Evolutionary conservation across 2,329 filamentous ascomycete species (phyloP), one percentile per base, ranked within the genome.

Genomic region (Xylogone sp.): DNA sequence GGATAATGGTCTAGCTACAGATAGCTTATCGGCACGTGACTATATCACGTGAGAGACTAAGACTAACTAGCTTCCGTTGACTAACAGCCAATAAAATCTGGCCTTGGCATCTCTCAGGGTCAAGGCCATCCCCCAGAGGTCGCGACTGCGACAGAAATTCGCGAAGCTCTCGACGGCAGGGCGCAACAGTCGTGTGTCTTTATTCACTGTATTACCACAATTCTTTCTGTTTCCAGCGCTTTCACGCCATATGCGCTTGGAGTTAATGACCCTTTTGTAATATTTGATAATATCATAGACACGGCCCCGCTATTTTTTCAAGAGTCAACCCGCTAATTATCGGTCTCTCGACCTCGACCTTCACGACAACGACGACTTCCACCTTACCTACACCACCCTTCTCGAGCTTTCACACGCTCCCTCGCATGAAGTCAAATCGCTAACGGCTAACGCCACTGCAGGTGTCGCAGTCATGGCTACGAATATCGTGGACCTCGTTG

Each of bases 401-500:
- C 43, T 5, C 43, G 19, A 45, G 20, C 13, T 18, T 39, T 16
- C 10, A 13, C n/a, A 39, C 5, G n/a, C n/a, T 4, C 34, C 34
- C 34, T 55, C 59, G 62, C 49, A 64, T 64, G 62, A 60, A 50
- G 60, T 29, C 46, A 13, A 42, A 43, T 53, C 51, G 22, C 48
- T 62, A 53, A 61, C 50, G 58, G 58, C 59, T 59, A 63, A 62
- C 59, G 59, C 57, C 58, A 59, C 57, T 48, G 51, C 59, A 59
- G 58, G 73, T 76, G 71, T 72, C 73, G 78, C 72, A 74, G 72
- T 66, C 69, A 86, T 86, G 82, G 79, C 81, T 71, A 74, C 73
- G 56, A 77, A 73, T 61, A 76, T 74, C 60, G 80, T 85, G 63
- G 83, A 86, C 57, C 78, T 85, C 70, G 78, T 83, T 65, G 77